Percentiles rank a stretch among this genome's conserved stretches.
Evolutionary conservation across 331 rosid genomes (phyloP).

Genomic region (Spiraea crenata): DNA sequence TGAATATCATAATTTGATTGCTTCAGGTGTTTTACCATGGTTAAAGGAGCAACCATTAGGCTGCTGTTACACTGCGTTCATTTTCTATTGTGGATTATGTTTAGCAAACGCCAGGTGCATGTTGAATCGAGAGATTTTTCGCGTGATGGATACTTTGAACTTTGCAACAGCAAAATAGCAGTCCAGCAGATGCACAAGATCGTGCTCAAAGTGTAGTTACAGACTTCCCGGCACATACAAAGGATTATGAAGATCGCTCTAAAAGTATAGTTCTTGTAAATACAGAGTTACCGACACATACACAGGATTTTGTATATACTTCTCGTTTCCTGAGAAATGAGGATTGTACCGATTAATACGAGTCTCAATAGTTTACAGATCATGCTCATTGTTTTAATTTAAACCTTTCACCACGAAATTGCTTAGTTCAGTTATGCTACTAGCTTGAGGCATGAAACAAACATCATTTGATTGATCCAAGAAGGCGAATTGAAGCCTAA

Average conservation of each 20-base stretch:
- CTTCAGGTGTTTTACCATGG: constrained; percentile 62
- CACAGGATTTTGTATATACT: neutral
- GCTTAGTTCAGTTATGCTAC: no score
- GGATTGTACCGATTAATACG: neutral
- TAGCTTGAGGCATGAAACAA: no score
- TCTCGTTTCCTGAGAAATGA: neutral
- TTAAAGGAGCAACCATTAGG: constrained; percentile 31
- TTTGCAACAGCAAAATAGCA: neutral
- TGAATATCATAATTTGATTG: constrained; percentile 27
- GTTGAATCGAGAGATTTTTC: neutral
- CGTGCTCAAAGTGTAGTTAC: constrained; percentile 1
- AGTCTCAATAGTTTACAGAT: neutral
- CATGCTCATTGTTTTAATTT: no score
- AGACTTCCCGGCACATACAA: neutral
- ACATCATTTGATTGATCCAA: no score
- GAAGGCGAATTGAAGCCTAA: no score
- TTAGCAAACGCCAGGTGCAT: constrained; percentile 17
- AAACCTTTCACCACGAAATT: no score
- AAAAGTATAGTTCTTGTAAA: neutral
- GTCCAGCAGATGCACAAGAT: neutral
- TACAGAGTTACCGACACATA: neutral
- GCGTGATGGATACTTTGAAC: neutral
- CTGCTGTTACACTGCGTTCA: constrained; percentile 8
- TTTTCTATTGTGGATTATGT: constrained; percentile 17
- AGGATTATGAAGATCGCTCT: neutral